Percentiles rank a stretch among this genome's conserved stretches.
phyloP scores from a whole-genome alignment of 371 early-diverging fungal genomes.

The Mucor lusitanicus region DNA sequence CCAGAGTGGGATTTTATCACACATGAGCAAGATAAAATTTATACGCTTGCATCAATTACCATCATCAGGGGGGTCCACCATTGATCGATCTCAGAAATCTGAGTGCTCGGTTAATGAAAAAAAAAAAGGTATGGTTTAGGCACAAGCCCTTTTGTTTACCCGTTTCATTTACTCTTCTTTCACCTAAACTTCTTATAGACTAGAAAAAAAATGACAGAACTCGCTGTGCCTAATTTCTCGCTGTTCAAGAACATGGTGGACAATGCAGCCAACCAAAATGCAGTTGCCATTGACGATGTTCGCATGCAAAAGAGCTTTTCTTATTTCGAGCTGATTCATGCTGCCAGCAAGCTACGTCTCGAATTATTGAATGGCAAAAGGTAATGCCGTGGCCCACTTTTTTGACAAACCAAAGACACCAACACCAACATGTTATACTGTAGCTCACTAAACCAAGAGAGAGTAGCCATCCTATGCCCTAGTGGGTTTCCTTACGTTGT shows the following conservation, averaged over 20 bases:
- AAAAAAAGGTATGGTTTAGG: no score
- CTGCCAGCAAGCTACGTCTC: conserved; percentile 15
- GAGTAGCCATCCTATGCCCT: conserved; percentile 76
- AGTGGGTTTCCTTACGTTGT: conserved; percentile 73
- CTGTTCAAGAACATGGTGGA: conserved; percentile 33
- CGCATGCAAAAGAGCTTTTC: conserved; percentile 20
- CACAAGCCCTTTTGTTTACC: not conserved
- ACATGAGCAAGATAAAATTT: no score
- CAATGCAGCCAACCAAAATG: conserved; percentile 23
- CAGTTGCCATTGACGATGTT: conserved; percentile 40
- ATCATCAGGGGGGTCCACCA: no score
- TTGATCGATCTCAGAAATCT: not conserved
- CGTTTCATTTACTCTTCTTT: not conserved
- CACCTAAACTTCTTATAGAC: not conserved
- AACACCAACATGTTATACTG: not conserved
- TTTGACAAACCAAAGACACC: not conserved
- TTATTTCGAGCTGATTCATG: conserved; percentile 36
- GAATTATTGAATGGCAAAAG: conserved; percentile 30
- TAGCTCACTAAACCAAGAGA: conserved; percentile 52
- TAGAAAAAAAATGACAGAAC: not conserved
- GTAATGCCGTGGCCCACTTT: conserved; percentile 16
- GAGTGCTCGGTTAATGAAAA: not conserved
- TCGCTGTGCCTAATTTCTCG: conserved; percentile 33
- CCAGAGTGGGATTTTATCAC: no score
- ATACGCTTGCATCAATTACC: no score